phyloP scores from a whole-genome alignment of 1,284 basidiomycete genomes.

The Ceratorhiza oryzae-sativae region DNA sequence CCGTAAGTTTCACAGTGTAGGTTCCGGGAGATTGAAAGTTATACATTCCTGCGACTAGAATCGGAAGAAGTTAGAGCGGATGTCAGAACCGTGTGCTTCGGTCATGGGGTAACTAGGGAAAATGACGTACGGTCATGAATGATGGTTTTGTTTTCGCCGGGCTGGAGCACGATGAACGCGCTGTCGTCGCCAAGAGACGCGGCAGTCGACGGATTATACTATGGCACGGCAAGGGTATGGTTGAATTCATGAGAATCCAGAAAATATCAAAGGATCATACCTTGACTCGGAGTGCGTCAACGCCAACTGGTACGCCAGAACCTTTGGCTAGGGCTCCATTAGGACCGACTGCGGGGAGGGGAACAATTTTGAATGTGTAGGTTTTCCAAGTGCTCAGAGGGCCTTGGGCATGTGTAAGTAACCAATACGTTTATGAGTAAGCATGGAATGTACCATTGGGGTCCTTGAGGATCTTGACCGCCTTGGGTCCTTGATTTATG shows the following conservation, averaged over 20 bases:
- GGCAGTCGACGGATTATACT: conserved; percentile 25
- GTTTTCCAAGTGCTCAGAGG: conserved; percentile 34
- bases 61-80: conserved; percentile 2
- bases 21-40: conserved; percentile 26
- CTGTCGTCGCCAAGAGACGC: conserved; percentile 4
- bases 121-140: conserved; percentile 33
- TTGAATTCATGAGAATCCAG: background rate
- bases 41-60: conserved; percentile 38
- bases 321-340: conserved; percentile 9
- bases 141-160: conserved; percentile 37
- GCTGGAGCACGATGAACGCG: conserved; percentile 23
- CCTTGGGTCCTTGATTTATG: conserved; percentile 9
- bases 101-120: background rate
- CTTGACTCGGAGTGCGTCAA: conserved; percentile 28
- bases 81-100: conserved; percentile 13
- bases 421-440: background rate
- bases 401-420: background rate
- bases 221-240: background rate
- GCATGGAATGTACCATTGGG: conserved; percentile 15
- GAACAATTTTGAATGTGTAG: conserved; percentile 27
- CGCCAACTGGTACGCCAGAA: background rate
- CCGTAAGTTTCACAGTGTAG: conserved; percentile 28
- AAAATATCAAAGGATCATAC: background rate
- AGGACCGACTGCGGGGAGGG: conserved; percentile 1
- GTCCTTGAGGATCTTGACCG: conserved; percentile 36